Percentiles rank a stretch among this genome's conserved stretches.
Conservation (phyloP, 2,329 filamentous ascomycete species). For the Trichoderma arundinaceum region DNA sequence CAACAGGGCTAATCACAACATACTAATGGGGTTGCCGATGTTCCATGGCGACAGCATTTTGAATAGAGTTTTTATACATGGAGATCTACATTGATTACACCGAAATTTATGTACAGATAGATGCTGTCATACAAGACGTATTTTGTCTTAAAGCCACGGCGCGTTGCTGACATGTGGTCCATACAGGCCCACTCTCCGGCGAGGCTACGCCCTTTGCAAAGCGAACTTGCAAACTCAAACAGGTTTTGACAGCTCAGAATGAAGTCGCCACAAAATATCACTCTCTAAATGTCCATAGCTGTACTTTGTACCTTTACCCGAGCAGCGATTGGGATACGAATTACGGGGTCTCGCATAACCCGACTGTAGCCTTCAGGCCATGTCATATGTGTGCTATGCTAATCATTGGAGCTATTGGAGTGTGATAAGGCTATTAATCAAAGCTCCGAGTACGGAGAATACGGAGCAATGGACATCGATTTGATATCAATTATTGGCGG, state of each 20-base stretch:
- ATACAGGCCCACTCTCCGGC: not conserved
- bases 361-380: conserved; percentile 11
- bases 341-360: not conserved
- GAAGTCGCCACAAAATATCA: not conserved
- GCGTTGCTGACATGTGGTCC: not conserved
- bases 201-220: conserved; percentile 4
- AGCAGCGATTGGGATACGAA: too few relatives aligned
- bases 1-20: too few relatives aligned
- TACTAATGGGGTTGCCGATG: not conserved
- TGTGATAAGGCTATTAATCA: not conserved
- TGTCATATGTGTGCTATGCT: not conserved
- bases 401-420: not conserved
- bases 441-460: not conserved
- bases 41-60: not conserved
- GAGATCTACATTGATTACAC: not conserved
- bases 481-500: too few relatives aligned
- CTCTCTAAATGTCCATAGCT: not conserved
- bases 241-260: not conserved
- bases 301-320: too few relatives aligned
- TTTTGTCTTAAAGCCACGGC: not conserved
- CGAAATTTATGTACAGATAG: not conserved
- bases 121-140: not conserved
- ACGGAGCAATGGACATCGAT: conserved; percentile 2
- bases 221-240: not conserved
- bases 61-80: not conserved